These are phyloP conservation scores for Neonectria sp. DNA, from an alignment of 2,329 filamentous ascomycete genomes.

Conservation along the genomic window DNA sequence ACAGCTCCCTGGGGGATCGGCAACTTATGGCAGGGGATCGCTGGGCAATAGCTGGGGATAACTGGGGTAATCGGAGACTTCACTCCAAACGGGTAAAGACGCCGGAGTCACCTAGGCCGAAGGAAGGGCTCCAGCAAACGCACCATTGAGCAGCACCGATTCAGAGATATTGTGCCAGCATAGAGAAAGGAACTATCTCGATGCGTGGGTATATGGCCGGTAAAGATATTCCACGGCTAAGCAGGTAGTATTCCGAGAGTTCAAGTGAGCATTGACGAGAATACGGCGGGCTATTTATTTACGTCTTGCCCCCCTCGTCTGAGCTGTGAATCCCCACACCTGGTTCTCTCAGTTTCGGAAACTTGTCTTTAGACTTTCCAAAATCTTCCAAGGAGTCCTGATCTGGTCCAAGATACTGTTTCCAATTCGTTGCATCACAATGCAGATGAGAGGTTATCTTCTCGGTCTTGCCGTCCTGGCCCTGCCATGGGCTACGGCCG, in stretches of 20 bases:
- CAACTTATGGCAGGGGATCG: neutral
- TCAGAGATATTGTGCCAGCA: neutral
- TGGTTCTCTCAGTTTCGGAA: neutral
- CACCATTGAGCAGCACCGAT: constrained; percentile 19
- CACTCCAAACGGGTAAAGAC: constrained; percentile 15
- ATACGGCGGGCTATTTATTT: neutral
- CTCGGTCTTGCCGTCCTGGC: constrained; percentile 10
- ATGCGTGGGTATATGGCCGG: neutral
- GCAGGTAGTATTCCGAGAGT: neutral
- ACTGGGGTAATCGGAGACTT: constrained; percentile 16
- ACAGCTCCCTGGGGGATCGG: constrained; percentile 22
- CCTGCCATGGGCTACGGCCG: constrained; percentile 11
- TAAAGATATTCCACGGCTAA: neutral
- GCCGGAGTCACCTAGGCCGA: constrained; percentile 15
- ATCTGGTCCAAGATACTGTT: neutral
- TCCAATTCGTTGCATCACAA: neutral
- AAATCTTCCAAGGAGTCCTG: neutral
- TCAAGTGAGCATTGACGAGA: neutral
- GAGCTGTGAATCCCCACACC: neutral
- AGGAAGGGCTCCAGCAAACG: constrained; percentile 15
- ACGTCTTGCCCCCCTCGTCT: neutral
- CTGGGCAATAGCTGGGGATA: neutral
- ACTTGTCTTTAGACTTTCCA: too few relatives aligned
- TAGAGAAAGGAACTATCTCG: constrained; percentile 1
- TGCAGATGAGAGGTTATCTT: neutral